Evolutionary conservation across 352 stramenopile genomes (phyloP).

Genomic region (Blastocystis sp.): DNA sequence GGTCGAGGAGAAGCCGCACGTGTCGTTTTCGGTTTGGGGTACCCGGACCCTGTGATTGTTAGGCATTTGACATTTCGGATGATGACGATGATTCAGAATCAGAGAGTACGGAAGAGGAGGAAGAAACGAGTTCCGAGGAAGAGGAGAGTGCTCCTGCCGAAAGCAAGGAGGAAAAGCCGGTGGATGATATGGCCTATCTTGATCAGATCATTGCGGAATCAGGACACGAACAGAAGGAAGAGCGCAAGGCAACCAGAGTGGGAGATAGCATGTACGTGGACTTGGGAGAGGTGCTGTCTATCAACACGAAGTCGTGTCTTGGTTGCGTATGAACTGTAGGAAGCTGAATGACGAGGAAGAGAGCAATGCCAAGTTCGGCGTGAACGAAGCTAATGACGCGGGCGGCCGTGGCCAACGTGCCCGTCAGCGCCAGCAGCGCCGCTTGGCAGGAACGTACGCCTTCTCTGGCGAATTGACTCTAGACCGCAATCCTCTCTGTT

Average conservation of each 20-base stretch:
- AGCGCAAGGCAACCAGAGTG: neutral
- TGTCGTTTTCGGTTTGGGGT: slow-evolving; percentile 31
- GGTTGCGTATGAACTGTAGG: neutral
- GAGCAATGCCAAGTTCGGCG: slow-evolving; percentile 11
- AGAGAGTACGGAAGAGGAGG: slow-evolving; percentile 21
- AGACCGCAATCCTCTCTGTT: slow-evolving; percentile 1
- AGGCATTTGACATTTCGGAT: slow-evolving; percentile 47
- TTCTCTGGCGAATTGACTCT: neutral
- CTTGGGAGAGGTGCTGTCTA: slow-evolving; percentile 9
- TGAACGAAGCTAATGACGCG: neutral
- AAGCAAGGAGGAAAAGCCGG: slow-evolving; percentile 1
- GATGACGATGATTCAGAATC: neutral
- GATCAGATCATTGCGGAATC: slow-evolving; percentile 5
- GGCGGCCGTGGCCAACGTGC: neutral
- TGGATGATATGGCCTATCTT: slow-evolving; percentile 12
- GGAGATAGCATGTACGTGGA: slow-evolving; percentile 1
- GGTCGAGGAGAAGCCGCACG: slow-evolving; percentile 14
- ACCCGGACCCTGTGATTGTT: neutral
- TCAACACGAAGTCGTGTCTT: slow-evolving; percentile 42
- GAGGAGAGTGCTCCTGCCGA: neutral
- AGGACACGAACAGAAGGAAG: slow-evolving; percentile 2
- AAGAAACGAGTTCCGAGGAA: slow-evolving; percentile 7
- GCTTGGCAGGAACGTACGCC: neutral
- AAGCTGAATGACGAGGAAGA: slow-evolving; percentile 35
- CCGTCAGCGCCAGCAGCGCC: neutral